Evolutionary conservation across 1,139 yeast genomes (phyloP).

Genomic region (Nadsonia starkeyi-henricii): DNA sequence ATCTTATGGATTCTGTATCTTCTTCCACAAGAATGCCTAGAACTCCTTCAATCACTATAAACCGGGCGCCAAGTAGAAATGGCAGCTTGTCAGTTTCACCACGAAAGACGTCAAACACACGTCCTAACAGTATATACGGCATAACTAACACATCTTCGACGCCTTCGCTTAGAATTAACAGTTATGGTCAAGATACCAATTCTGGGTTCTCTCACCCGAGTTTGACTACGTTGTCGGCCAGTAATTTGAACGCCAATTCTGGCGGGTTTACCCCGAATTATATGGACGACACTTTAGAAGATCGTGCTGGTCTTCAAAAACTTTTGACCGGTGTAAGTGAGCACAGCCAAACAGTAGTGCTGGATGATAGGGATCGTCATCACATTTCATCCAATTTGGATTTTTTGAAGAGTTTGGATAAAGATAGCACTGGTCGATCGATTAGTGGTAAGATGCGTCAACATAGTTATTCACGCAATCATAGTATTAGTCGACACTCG

Average conservation of each 20-base stretch:
- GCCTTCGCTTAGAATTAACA: not conserved
- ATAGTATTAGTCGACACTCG: not conserved
- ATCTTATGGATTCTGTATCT: too few relatives aligned
- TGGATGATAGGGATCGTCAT: slow-evolving; percentile 18
- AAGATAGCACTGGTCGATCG: slow-evolving; percentile 25
- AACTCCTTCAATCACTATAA: not conserved
- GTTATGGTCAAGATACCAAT: not conserved
- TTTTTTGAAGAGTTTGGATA: slow-evolving; percentile 41
- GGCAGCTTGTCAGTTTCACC: not conserved
- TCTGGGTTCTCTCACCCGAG: not conserved
- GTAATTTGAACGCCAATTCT: too few relatives aligned
- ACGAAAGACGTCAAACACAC: not conserved
- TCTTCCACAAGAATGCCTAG: not conserved
- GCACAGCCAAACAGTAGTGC: slow-evolving; percentile 21
- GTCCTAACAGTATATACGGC: not conserved
- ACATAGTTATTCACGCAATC: slow-evolving; percentile 24
- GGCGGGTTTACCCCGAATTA: not conserved
- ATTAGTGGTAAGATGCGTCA: slow-evolving; percentile 20
- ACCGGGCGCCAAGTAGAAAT: not conserved
- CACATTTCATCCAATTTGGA: slow-evolving; percentile 38
- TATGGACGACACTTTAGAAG: slow-evolving; percentile 11
- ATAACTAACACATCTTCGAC: not conserved
- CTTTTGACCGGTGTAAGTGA: slow-evolving; percentile 25
- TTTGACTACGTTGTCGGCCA: slow-evolving; percentile 1
- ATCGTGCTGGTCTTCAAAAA: slow-evolving; percentile 19